These are phyloP conservation scores for Ambrosia trifida DNA, from an alignment of 129 eudicot species.

Conservation along the genomic window DNA sequence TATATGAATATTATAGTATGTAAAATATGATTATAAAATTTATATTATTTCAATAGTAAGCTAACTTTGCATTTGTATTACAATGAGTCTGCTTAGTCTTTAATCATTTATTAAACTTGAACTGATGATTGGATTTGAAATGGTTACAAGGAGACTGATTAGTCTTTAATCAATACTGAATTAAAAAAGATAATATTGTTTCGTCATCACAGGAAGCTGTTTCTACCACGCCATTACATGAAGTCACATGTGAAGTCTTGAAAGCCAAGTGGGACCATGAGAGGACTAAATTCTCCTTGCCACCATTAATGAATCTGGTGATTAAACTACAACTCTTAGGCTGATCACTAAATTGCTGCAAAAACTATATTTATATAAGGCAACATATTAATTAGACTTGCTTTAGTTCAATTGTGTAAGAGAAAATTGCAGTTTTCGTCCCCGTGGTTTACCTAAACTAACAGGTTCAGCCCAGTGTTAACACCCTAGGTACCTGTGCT, in stretches of 20 bases:
- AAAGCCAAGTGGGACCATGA: slow-evolving; percentile 83
- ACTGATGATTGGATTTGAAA: not conserved
- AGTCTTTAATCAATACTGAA: not conserved
- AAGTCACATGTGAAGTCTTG: slow-evolving; percentile 65
- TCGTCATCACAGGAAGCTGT: slow-evolving; percentile 53
- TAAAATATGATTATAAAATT: not conserved
- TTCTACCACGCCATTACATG: slow-evolving; percentile 51
- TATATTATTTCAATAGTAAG: not conserved
- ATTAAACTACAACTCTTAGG: slow-evolving; percentile 23
- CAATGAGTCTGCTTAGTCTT: not conserved
- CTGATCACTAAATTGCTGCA: too few relatives aligned
- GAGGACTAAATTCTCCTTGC: slow-evolving; percentile 78
- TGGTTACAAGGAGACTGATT: not conserved
- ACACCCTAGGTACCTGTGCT: too few relatives aligned
- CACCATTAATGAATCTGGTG: slow-evolving; percentile 84
- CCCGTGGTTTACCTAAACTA: too few relatives aligned
- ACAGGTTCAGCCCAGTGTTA: too few relatives aligned
- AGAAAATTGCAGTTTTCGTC: too few relatives aligned
- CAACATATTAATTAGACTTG: too few relatives aligned
- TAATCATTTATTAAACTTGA: not conserved
- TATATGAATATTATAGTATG: not conserved
- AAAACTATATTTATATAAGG: too few relatives aligned
- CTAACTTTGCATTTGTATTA: not conserved
- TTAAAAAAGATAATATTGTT: slow-evolving; percentile 2
- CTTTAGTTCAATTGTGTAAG: too few relatives aligned